Evolutionary conservation across 2,329 filamentous ascomycete species (phyloP), one percentile per base, ranked within the genome.

Genomic region (Phoma sp.): DNA sequence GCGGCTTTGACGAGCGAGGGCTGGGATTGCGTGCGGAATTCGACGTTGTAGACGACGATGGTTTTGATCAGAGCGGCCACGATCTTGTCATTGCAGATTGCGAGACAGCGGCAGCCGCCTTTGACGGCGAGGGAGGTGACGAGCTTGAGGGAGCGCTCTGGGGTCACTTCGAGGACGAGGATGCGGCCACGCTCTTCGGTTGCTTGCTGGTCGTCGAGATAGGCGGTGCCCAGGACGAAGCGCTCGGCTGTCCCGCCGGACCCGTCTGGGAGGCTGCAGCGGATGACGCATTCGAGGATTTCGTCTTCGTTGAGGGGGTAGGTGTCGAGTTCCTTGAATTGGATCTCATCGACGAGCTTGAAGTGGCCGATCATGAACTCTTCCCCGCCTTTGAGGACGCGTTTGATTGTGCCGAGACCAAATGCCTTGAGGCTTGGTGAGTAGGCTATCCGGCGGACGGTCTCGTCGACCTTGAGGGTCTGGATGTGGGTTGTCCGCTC

Each of bases 11-110:
- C 80, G 8, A 98, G 80, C 39, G 80, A 63, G 4, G 79, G 79
- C 4, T 80, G 47, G 81, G 85, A 58, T 74, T 80, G 25, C 65
- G 84, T 55, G 73, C 80, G 14, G 82, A 86, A 66, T 77, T 84
- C 75, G 52, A 86, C 74, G 40, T 79, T 75, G 72, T 83, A 87
- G 24, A 87, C 74, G n/a, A 86, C 82, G 41, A 87, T 80, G 1
- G 92, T 96, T 77, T 97, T 98, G 52, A 91, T 87, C n/a, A 98
- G 80, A 0, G 89, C 92, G 1, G 91, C 91, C 22, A 97, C 89
- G 43, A 99, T 88, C 55, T 88, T 87, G 54, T 88, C 88, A 58
- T 75, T 57, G 40, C 95, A 81, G 50, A 93, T 84, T 2, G 84
- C 89, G 24, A 99, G 75, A 55, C 89, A 89, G 53, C 92, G 86